Base-by-base conservation (phyloP, 352 stramenopile species). In the Paralagenidium karlingii region DNA sequence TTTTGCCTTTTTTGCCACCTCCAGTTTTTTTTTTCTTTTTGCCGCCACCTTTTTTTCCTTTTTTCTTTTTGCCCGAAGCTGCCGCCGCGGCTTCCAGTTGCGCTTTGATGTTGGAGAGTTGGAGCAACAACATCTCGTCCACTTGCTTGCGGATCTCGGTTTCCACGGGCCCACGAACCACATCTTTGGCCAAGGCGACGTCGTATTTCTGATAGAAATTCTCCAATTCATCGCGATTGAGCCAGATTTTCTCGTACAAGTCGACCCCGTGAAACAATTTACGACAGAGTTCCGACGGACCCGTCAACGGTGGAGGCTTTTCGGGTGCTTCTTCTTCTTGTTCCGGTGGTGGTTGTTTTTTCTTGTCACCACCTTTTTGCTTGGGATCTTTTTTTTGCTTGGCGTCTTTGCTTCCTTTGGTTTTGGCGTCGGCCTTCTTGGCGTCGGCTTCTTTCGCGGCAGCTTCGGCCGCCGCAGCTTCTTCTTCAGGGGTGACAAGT, bases 121-220 rank as follows among this genome's bases (percentile, higher is more conserved):
- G 92, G 29, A 92, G 60, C n/a, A 95, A 62, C 13, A 97, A 59
- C 69, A 96, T 94, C 43, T 96, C 82, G 40, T 97, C 91, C 37
- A 97, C 88, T 59, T 94, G 67, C 45, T 87, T 67, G 5, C 75
- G 82, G 9, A 96, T 69, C 38, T 95, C 74, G 6, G 68, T 57
- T 43, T 94, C 73, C 15, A 96, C 82, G 6, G 82, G 71, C 3
- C 78, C 77, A 6, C 84, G 83, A 13, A 95, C 78, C 5, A 90
- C 79, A 43, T 90, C 65, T 51, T 96, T 96, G 12, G 78, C 84
- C 6, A 97, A 58, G 32, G 86, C 66, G 3, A 91, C 68, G 47
- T 97, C 91, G 43, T 97, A 88, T 50, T 95, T 94, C 57, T 97
- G 84, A 40, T 89, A 73, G 50, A 96, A 92, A 48, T 96, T 95